Evolutionary conservation across 2,329 filamentous ascomycete species (phyloP), one percentile per base, ranked within the genome.

Genomic region (Rugonectria rugulosa): DNA sequence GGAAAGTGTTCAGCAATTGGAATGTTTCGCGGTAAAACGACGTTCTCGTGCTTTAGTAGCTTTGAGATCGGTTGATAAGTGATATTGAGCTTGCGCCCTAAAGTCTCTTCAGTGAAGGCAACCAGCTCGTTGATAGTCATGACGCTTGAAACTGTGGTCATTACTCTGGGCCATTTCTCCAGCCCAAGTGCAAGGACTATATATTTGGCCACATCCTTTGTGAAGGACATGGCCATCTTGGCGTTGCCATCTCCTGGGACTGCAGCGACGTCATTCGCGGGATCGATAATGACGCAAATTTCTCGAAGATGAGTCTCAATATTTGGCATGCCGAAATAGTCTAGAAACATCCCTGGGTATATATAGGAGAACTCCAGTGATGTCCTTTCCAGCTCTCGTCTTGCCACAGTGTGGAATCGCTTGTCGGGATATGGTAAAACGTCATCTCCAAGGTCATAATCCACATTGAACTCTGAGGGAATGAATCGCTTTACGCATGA

Each of bases 381-480:
- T 6, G 69, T 72, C 56, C 64, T 65, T 46, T 65, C 69, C 11
- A 74, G 64, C 47, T 65, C 69, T 14, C 59, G 62, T 27, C 72
- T 57, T 8, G 63, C 68, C 8, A 41, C 40, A 5, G 64, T 26
- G 44, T 74, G 71, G 24, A 65, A 71, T 27, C 38, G 53, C 62
- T 74, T 74, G 43, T 73, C 68, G 6, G 64, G 65, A 48, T 73
- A 74, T 3, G 71, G 70, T 1, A 73, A 63, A 9, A 72, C 51
- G 19, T 69, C 48, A 45, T 73, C 71, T 1, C 62, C 59, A n/a
- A 67, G 61, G 26, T 73, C 65, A 51, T 75, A 75, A 45, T 74
- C 72, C 46, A 74, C 65, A 34, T 74, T 74, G 55, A 71, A 75
- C 55, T 76, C 73, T 26, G 72, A 74, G 3, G 73, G 73, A 9